These are phyloP conservation scores for Candida nanaspora DNA, from an alignment of 805 yeast genomes.

Conservation along the genomic window DNA sequence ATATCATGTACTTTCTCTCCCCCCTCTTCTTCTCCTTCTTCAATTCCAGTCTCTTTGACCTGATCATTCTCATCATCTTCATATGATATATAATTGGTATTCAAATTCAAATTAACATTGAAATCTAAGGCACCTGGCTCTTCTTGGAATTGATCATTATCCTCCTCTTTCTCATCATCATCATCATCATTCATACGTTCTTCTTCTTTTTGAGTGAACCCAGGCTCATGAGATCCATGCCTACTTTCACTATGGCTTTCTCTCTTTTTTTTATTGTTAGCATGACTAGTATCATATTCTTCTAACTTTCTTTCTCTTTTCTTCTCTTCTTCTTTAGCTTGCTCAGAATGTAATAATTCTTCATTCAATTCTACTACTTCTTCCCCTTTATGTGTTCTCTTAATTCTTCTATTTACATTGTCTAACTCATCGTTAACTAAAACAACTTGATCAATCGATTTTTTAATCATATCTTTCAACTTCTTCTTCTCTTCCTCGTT, in stretches of 20 bases:
- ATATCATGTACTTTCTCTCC: conserved; percentile 5
- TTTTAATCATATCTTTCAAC: conserved; percentile 64
- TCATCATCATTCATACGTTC: too few species aligned
- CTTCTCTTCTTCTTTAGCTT: conserved; percentile 18
- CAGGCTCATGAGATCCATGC: too few species aligned
- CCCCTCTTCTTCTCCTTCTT: too few species aligned
- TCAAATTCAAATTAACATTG: conserved; percentile 8
- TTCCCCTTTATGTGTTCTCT: conserved; percentile 85
- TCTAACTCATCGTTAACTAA: conserved; percentile 40
- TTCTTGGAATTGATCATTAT: background rate
- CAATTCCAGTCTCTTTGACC: too few species aligned
- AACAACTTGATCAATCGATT: conserved; percentile 59
- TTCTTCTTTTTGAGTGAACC: too few species aligned
- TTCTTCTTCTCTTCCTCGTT: conserved; percentile 63
- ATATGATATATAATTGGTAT: conserved; percentile 3
- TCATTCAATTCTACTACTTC: conserved; percentile 46
- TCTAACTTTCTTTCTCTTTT: conserved; percentile 20
- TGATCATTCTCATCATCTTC: conserved; percentile 5
- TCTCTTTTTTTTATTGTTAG: too few species aligned
- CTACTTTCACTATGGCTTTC: background rate
- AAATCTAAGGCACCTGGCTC: conserved; percentile 5
- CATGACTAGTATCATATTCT: conserved; percentile 5
- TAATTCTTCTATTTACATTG: conserved; percentile 43
- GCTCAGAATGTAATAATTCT: conserved; percentile 3
- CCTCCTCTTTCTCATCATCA: conserved; percentile 2